Evolutionary conservation across 2,329 filamentous ascomycete genomes (phyloP).

Genomic region (Aureobasidium vineae): DNA sequence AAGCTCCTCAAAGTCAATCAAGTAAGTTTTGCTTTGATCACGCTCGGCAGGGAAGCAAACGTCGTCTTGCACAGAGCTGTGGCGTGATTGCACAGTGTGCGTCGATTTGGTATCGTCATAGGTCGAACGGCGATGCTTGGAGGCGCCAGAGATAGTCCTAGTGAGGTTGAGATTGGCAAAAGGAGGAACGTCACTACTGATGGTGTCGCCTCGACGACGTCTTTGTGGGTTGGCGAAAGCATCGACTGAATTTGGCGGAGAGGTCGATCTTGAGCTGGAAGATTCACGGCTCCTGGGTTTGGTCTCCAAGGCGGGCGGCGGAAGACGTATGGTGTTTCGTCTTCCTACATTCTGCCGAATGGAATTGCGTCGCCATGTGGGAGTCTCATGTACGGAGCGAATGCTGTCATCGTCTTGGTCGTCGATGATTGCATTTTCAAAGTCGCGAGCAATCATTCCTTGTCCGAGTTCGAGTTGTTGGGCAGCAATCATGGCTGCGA

Average conservation of each 20-base stretch:
- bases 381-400: slow-evolving; percentile 42
- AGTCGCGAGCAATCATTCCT: slow-evolving; percentile 64
- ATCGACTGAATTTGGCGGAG: slow-evolving; percentile 95
- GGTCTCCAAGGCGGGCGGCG: not conserved
- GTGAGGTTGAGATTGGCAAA: slow-evolving; percentile 61
- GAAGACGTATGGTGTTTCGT: slow-evolving; percentile 44
- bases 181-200: slow-evolving; percentile 56
- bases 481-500: slow-evolving; percentile 48
- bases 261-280: slow-evolving; percentile 64
- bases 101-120: slow-evolving; percentile 59
- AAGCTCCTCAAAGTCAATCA: slow-evolving; percentile 87
- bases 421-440: slow-evolving; percentile 80
- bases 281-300: slow-evolving; percentile 34
- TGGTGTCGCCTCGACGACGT: slow-evolving; percentile 69
- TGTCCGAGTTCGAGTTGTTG: slow-evolving; percentile 42
- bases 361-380: slow-evolving; percentile 40
- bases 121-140: slow-evolving; percentile 60
- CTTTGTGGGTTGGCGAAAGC: slow-evolving; percentile 91
- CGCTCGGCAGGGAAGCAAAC: slow-evolving; percentile 79
- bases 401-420: slow-evolving; percentile 63
- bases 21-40: slow-evolving; percentile 73
- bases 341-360: slow-evolving; percentile 42
- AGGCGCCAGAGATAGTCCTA: slow-evolving; percentile 68
- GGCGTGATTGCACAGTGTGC: slow-evolving; percentile 60
- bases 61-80: slow-evolving; percentile 74